Evolutionary conservation across 2,329 filamentous ascomycete species (phyloP), one percentile per base, ranked within the genome.

Genomic region (Cytospora paraplurivora): DNA sequence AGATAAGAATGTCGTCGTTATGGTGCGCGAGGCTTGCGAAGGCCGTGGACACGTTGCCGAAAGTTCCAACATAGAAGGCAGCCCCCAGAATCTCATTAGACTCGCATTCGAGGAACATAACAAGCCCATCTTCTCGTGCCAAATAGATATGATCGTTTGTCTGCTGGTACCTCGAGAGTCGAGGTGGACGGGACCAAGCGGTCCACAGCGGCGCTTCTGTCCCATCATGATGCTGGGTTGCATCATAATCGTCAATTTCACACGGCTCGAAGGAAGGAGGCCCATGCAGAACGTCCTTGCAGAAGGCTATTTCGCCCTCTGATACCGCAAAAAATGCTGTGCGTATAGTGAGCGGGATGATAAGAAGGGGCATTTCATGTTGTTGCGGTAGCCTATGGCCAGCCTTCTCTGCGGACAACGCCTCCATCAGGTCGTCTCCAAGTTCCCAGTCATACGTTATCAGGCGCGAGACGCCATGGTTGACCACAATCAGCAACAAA

Each of bases 111-210:
- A 94, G 76, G 67, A 89, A 91, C 60, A 88, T 84, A 11, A 97
- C 82, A 56, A 88, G 79, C 3, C 95, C 95, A 72, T 98, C 94
- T 76, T 98, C 94, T 61, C 93, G 87, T 12, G 90, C 91, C 17
- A 99, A 79, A 71, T 95, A 97, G 56, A 98, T 87, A 65, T 89
- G 87, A 71, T 98, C 95, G 41, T 88, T 86, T 19, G 79, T 82
- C 60, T 83, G 78, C 59, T 84, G 84, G 68, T 88, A 89, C 13
- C 79, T 76, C 65, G 82, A 82, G 32, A 87, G 83, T 8, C 94
- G 87, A 64, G 86, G 83, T 1, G 93, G 90, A 64, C 91, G 85
- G 34, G 92, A 87, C 93, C 94, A 99, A 32, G 90, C 86, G 4
- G 89, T 90, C 91, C 93, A 97, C 4, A 91, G 75, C 0, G 90